Evolutionary conservation across 495 filamentous ascomycete species (phyloP), one percentile per base, ranked within the genome.

Genomic region (Umbilicaria muhlenbergii): DNA sequence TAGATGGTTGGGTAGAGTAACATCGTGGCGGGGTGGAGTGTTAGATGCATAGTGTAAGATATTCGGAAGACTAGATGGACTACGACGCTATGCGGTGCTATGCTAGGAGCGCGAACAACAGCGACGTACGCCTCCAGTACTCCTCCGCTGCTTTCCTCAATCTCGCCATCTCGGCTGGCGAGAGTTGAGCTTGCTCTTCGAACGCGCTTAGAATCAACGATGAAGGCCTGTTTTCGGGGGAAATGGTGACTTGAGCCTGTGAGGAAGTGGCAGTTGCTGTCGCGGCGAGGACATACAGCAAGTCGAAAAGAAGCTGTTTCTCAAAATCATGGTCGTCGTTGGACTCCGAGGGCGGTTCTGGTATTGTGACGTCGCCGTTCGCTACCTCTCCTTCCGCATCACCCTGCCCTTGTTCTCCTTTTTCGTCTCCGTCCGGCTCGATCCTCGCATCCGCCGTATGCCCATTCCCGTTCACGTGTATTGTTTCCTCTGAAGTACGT

Each of bases 221-320:
- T 6, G 8, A 6, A 28, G 24, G 8, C 5, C 24, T 6, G 24
- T 28, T 28, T 53, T 11, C 46, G 45, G 24, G 57, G 41, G 15
- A 51, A 53, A 3, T 48, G 48, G 34, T 17, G 44, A 3, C 50
- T 21, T 15, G 43, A 39, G 17, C 49, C 54, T 13, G 54, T 39
- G 18, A 50, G 41, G 17, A 18, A 11, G 34, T 52, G 55, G 24
- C 4, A 6, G 4, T 28, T 0, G 43, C 54, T 3, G 70, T 54
- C 18, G 69, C 73, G 44, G 62, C 52, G 12, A 69, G 59, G 12
- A 95, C 66, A 45, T 87, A 83, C 28, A 74, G 48, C 7, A 79
- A 58, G 54, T 98, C 91, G 50, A 92, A 91, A 16, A 88, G 66
- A 38, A 80, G 70, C 52, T 95, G 91, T 5, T 80, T 69, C 10